A percentile compares a stretch with the other conserved stretches of the same genome.
phyloP scores from a whole-genome alignment of 164 flowering plant species.

The Macadamia integrifolia region DNA sequence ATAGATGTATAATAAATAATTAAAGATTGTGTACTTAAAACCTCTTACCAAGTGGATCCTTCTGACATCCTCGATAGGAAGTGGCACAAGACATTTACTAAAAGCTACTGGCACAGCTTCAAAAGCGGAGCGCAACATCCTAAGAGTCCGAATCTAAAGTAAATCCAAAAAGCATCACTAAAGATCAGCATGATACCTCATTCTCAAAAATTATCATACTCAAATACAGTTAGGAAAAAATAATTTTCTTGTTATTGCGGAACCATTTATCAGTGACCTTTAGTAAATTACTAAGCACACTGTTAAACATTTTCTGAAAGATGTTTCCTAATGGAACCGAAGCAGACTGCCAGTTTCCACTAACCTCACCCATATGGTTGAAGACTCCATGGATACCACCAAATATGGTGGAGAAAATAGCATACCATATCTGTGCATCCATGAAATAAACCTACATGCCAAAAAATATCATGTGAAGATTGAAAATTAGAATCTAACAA shows the following conservation, averaged over 20 bases:
- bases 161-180: conserved; percentile 1
- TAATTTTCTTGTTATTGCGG: background rate
- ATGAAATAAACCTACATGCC: conserved; percentile 77
- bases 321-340: background rate
- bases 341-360: conserved; percentile 16
- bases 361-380: conserved; percentile 96
- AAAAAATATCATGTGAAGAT: conserved; percentile 1
- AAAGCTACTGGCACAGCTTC: conserved; percentile 76
- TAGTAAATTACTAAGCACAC: background rate
- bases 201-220: background rate
- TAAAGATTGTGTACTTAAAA: conserved; percentile 1
- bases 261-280: background rate
- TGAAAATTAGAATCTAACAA: background rate
- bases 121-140: conserved; percentile 94
- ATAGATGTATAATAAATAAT: background rate
- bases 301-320: background rate
- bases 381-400: conserved; percentile 95
- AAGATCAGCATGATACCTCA: background rate
- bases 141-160: conserved; percentile 85
- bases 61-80: conserved; percentile 24
- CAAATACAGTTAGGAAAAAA: background rate
- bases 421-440: conserved; percentile 99
- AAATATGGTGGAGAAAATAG: conserved; percentile 79
- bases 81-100: conserved; percentile 60
- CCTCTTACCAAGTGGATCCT: conserved; percentile 29